A percentile compares a stretch with the other conserved stretches of the same genome.
These are phyloP conservation scores for Nannochloropsis oceanica DNA, from an alignment of 108 stramenopile genomes.

Conservation along the genomic window DNA sequence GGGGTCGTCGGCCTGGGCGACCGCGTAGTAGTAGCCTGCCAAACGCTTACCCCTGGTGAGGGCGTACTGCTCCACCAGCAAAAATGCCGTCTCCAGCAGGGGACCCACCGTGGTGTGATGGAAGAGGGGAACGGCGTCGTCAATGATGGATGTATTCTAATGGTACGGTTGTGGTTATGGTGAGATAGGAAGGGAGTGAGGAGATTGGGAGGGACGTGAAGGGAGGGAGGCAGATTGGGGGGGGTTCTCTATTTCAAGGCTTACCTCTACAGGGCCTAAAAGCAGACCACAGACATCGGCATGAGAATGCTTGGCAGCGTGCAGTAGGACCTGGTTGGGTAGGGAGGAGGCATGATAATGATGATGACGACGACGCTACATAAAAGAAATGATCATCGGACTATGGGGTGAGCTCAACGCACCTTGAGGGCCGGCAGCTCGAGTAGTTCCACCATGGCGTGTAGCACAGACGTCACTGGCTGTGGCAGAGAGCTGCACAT, in stretches of 20 bases:
- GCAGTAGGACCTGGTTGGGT: background rate
- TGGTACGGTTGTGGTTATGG: too few species aligned
- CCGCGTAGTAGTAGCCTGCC: background rate
- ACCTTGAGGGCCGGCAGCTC: background rate
- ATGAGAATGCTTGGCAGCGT: background rate
- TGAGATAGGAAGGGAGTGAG: too few species aligned
- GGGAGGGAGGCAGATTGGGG: background rate
- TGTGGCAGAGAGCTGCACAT: too few species aligned
- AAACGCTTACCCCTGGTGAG: background rate
- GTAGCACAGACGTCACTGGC: background rate
- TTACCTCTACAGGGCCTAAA: background rate
- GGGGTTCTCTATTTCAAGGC: background rate
- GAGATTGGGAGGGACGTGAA: too few species aligned
- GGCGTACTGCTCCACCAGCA: background rate
- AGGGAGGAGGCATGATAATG: too few species aligned
- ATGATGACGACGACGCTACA: too few species aligned
- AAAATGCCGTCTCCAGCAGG: background rate
- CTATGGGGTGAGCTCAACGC: background rate
- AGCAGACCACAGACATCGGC: background rate
- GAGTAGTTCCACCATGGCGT: background rate
- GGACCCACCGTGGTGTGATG: background rate
- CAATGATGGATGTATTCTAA: background rate
- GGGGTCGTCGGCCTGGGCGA: background rate
- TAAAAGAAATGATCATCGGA: too few species aligned
- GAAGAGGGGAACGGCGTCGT: background rate